A percentile compares a stretch with the other conserved stretches of the same genome.
phyloP scores from a whole-genome alignment of 1,139 yeast genomes.

The Protomyces arabidopsidicola region DNA sequence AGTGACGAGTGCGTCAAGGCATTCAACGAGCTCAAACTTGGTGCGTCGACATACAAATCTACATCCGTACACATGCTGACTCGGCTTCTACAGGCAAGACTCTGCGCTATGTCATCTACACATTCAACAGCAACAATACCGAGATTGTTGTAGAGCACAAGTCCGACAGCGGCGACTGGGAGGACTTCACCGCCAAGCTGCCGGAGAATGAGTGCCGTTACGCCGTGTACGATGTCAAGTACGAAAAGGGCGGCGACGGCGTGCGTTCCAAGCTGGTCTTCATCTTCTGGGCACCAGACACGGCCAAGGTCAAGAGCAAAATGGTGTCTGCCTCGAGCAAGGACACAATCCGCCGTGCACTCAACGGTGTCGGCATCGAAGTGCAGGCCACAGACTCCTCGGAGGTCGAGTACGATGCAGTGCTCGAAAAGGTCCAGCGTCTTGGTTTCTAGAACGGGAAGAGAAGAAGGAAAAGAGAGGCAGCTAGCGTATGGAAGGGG shows the following conservation, averaged over 20 bases:
- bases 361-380: slow-evolving; percentile 89
- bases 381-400: slow-evolving; percentile 97
- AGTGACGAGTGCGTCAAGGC: slow-evolving; percentile 91
- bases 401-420: slow-evolving; percentile 91
- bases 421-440: slow-evolving; percentile 82
- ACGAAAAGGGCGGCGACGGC: slow-evolving; percentile 89
- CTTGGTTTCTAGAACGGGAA: slow-evolving; percentile 11
- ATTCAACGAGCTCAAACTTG: slow-evolving; percentile 92
- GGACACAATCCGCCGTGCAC: slow-evolving; percentile 95
- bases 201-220: slow-evolving; percentile 96
- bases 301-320: slow-evolving; percentile 85
- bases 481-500: no score
- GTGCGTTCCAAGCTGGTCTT: slow-evolving; percentile 47
- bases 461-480: no score
- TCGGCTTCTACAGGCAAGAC: slow-evolving; percentile 48
- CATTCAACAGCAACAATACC: slow-evolving; percentile 77
- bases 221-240: slow-evolving; percentile 94
- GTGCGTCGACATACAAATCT: not conserved
- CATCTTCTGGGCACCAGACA: slow-evolving; percentile 79
- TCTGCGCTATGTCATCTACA: slow-evolving; percentile 72
- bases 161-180: slow-evolving; percentile 69
- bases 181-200: slow-evolving; percentile 72
- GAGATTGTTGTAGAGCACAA: slow-evolving; percentile 86
- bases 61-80: not conserved
- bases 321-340: slow-evolving; percentile 97